These are phyloP conservation scores for Cryptococcus sp. DNA, from an alignment of 1,284 basidiomycete genomes.

Conservation along the genomic window DNA sequence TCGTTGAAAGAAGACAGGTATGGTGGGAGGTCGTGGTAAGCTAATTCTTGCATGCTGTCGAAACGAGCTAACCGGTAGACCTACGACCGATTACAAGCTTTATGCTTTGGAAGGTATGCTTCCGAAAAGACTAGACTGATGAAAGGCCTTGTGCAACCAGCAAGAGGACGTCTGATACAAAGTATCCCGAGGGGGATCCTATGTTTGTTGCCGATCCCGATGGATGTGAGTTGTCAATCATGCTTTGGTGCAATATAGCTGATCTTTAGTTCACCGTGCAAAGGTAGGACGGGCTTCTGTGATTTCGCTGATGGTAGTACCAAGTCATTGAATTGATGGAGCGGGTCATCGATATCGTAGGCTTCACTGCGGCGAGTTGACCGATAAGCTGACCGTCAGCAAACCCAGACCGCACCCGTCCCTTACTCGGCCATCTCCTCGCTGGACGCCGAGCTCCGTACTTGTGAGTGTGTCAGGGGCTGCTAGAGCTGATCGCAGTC, in stretches of 20 bases:
- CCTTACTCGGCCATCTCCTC: conserved; percentile 28
- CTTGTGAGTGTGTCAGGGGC: conserved; percentile 25
- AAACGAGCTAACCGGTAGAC: conserved; percentile 16
- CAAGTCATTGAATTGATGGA: conserved; percentile 40
- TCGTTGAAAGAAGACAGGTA: conserved; percentile 41
- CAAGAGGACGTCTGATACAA: conserved; percentile 36
- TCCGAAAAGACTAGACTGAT: neutral
- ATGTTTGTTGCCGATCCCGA: conserved; percentile 28
- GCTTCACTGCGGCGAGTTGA: conserved; percentile 5
- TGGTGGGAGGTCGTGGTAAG: conserved; percentile 46
- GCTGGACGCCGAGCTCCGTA: conserved; percentile 38
- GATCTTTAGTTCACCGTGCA: conserved; percentile 28
- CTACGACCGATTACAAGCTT: conserved; percentile 43
- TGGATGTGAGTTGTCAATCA: conserved; percentile 26
- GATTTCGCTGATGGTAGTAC: conserved; percentile 17
- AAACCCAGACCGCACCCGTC: conserved; percentile 38
- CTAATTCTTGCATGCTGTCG: neutral
- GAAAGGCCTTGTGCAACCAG: conserved; percentile 33
- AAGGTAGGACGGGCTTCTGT: conserved; percentile 12
- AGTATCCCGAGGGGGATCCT: conserved; percentile 28
- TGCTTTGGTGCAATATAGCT: neutral
- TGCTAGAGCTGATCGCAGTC: conserved; percentile 17
- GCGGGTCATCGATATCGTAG: conserved; percentile 41
- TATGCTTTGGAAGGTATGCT: conserved; percentile 40
- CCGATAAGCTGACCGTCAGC: conserved; percentile 15